Evolutionary conservation across 2,329 filamentous ascomycete species (phyloP), one percentile per base, ranked within the genome.

Genomic region (Aspergillus chevalieri): DNA sequence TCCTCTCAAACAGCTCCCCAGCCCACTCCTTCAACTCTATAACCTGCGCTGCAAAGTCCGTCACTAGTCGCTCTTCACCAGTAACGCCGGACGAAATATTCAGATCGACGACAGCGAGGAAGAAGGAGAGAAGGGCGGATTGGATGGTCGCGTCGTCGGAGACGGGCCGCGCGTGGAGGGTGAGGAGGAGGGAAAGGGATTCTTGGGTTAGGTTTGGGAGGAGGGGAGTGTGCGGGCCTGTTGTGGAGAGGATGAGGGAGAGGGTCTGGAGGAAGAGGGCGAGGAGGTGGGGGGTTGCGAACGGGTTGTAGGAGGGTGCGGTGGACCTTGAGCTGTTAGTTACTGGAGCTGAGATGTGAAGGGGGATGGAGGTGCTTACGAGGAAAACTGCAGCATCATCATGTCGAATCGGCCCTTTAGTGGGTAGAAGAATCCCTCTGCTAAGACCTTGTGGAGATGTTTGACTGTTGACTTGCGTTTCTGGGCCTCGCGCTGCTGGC

Each of bases 11-110:
- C 1, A 96, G 79, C 48, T 77, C 76, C 41, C 83, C 79, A 1
- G 88, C 86, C 93, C 93, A 98, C 62, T 89, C 87, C 60, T 88
- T 82, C 52, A 89, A 87, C 76, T 97, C 92, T 46, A 95, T 78
- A 19, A 97, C 73, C 66, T 92, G 84, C 49, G 83, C 81, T 0
- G 87, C 84, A 59, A 89, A 82, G 50, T 85, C 81, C 51, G 84
- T 82, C 44, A 89, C 92, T 2, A 98, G 67, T 1, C 82, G 76
- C 57, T 89, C 82, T 44, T 82, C 79, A 30, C 80, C 83, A 4
- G 64, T 67, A 17, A 63, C 64, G 4, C 72, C 73, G 4, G 67
- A 69, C 15, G 65, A 70, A 26, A 71, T 72, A 52, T 95, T 95
- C 34, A 95, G 78, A 61, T 96, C 89, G 12, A 98, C 70, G 47